These are phyloP conservation scores for Trichaptum fuscoviolaceum DNA, from an alignment of 768 basidiomycete species.

Conservation along the genomic window DNA sequence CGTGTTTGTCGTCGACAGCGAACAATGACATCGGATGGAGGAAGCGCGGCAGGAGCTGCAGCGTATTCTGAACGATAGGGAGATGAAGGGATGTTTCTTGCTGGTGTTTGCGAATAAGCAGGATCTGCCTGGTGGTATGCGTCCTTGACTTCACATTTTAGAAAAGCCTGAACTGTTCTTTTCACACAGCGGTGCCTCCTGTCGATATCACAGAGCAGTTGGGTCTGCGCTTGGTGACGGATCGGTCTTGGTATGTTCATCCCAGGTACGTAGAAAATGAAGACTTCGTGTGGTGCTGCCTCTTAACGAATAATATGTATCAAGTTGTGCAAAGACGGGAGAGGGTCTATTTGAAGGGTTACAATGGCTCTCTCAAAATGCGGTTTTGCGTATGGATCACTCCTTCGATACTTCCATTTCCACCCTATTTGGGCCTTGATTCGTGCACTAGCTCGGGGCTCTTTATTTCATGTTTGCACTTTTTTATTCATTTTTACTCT, in stretches of 20 bases:
- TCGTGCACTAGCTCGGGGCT: neutral
- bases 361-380: conserved; percentile 61
- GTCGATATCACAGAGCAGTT: conserved; percentile 97
- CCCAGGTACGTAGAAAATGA: conserved; percentile 63
- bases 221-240: conserved; percentile 91
- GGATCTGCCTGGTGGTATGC: conserved; percentile 90
- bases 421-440: neutral
- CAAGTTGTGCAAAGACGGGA: conserved; percentile 91
- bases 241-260: conserved; percentile 98
- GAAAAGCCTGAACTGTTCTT: conserved; percentile 8
- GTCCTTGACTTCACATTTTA: neutral
- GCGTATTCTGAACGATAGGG: conserved; percentile 90
- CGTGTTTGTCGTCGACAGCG: conserved; percentile 97
- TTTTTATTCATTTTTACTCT: neutral
- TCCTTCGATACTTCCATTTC: neutral
- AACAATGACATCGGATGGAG: conserved; percentile 91
- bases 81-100: conserved; percentile 96
- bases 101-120: conserved; percentile 99
- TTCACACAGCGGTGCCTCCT: conserved; percentile 99
- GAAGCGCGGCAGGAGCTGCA: conserved; percentile 96
- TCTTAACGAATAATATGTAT: neutral
- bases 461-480: neutral
- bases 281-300: neutral
- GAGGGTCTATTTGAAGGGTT: conserved; percentile 97
- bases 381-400: neutral